A percentile compares a stretch with the other conserved stretches of the same genome.
phyloP scores from a whole-genome alignment of 2,329 filamentous ascomycete genomes.

The Fonsecaea monophora region DNA sequence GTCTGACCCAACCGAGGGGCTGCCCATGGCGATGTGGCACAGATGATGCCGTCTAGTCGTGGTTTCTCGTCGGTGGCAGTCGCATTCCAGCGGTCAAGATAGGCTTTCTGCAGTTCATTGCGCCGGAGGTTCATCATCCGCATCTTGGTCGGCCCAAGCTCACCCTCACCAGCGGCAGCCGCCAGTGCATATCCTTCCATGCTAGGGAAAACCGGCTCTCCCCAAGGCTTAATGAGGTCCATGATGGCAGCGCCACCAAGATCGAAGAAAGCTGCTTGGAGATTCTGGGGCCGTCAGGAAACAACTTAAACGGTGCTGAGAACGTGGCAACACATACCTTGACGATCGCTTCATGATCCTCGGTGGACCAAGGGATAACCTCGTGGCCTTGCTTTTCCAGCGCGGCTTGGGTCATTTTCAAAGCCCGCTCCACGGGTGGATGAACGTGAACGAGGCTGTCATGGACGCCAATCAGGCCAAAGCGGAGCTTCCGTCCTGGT shows the following conservation, averaged over 20 bases:
- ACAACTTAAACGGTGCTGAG: no score
- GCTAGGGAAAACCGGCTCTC: constrained; percentile 42
- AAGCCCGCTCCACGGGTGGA: constrained; percentile 48
- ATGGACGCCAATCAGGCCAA: constrained; percentile 48
- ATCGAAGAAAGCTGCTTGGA: constrained; percentile 40
- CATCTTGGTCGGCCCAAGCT: constrained; percentile 43
- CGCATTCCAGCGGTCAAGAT: constrained; percentile 47
- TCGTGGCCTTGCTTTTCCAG: constrained; percentile 48
- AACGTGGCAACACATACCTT: constrained; percentile 22
- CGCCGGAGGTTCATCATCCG: constrained; percentile 42
- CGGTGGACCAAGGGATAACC: constrained; percentile 45
- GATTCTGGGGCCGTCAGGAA: constrained; percentile 39
- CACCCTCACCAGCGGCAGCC: constrained; percentile 36
- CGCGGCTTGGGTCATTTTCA: constrained; percentile 45
- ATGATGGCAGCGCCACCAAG: constrained; percentile 42
- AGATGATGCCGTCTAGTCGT: constrained; percentile 47
- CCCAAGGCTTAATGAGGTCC: constrained; percentile 38
- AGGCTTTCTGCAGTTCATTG: constrained; percentile 46
- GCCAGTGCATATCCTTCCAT: constrained; percentile 39
- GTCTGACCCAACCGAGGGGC: constrained; percentile 44
- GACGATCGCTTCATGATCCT: constrained; percentile 44
- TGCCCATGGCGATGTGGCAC: constrained; percentile 45
- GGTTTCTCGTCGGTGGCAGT: constrained; percentile 43
- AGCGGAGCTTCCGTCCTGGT: constrained; percentile 46
- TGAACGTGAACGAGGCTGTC: constrained; percentile 48